Base-by-base conservation (phyloP, 345 rosid genomes). In the Ailanthus altissimus region DNA sequence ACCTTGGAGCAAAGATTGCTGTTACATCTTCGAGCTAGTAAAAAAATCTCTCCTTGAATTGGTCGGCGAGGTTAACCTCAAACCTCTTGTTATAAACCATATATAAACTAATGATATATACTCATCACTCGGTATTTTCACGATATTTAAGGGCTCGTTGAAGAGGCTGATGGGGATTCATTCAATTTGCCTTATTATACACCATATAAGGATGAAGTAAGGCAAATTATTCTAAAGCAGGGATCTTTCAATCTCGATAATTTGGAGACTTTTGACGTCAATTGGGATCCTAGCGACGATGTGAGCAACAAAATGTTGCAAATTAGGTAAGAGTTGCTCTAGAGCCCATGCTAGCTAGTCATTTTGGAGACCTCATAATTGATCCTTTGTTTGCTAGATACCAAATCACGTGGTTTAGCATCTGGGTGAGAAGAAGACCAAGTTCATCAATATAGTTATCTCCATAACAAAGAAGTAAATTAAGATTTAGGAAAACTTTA, bases 31-130 rank as follows among this genome's bases (percentile, higher is more conserved):
- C 85, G 78, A 77, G 9, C 57, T 82, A 63, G 6, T 83, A 28
- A 74, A 84, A 14, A 75, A 64, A 46, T 73, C 87, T 61, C 75
- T 89, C 7, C 67, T 38, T 18, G 80, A 81, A 65, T 74, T 85
- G 79, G 84, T 83, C 46, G 13, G 42, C 0, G 85, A n/a, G n/a
- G n/a, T n/a, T n/a, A n/a, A n/a, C n/a, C n/a, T n/a, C n/a, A n/a
- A n/a, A n/a, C n/a, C n/a, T n/a, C n/a, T 85, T 84, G 91, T 86
- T 69, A n/a, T 49, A 53, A 14, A 0, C 58, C 1, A 53, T 21
- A 53, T n/a, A n/a, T n/a, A n/a, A n/a, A n/a, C n/a, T n/a, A n/a
- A n/a, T n/a, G n/a, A n/a, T n/a, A n/a, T n/a, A n/a, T n/a, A n/a
- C n/a, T n/a, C n/a, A n/a, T n/a, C n/a, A n/a, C n/a, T n/a, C n/a